Evolutionary conservation across 1,284 basidiomycete genomes (phyloP).

Genomic region (Peniophora sp.): DNA sequence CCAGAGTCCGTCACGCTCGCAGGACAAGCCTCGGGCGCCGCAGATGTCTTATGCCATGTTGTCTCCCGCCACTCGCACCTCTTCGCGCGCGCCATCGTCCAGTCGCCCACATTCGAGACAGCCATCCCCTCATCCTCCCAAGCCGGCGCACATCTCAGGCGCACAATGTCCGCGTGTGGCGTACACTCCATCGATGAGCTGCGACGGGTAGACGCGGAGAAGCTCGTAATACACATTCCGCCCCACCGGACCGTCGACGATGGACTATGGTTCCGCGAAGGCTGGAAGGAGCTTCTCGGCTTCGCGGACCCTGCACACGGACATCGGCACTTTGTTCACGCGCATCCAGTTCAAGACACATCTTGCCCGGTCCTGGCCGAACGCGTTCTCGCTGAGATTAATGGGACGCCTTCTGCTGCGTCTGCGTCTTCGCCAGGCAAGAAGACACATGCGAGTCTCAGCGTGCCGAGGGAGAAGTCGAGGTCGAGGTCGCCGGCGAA

Average conservation of each 20-base stretch:
- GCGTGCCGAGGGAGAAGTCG: neutral
- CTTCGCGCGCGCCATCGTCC: conserved; percentile 61
- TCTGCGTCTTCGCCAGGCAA: conserved; percentile 12
- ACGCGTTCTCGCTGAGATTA: conserved; percentile 17
- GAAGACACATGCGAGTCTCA: conserved; percentile 17
- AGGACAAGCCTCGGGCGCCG: conserved; percentile 61
- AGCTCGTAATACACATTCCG: conserved; percentile 41
- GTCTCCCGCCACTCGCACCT: conserved; percentile 50
- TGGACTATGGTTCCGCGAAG: conserved; percentile 52
- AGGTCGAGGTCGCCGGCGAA: neutral
- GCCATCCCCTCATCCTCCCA: conserved; percentile 48
- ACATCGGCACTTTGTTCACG: conserved; percentile 17
- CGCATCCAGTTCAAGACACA: conserved; percentile 13
- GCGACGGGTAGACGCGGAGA: conserved; percentile 44
- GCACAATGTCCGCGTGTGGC: conserved; percentile 46
- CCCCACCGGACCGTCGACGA: conserved; percentile 57
- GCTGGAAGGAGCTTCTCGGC: conserved; percentile 45
- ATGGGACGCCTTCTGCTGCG: conserved; percentile 14
- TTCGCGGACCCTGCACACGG: conserved; percentile 22
- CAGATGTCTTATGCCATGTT: conserved; percentile 65
- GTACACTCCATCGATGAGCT: conserved; percentile 52
- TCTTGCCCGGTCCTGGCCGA: conserved; percentile 10
- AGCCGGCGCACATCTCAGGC: conserved; percentile 60
- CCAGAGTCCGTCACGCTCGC: conserved; percentile 64
- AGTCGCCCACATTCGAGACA: conserved; percentile 55